A percentile compares a stretch with the other conserved stretches of the same genome.
Evolutionary conservation across 305 asterid genomes (phyloP).

Genomic region (Fraxinus dipetala): DNA sequence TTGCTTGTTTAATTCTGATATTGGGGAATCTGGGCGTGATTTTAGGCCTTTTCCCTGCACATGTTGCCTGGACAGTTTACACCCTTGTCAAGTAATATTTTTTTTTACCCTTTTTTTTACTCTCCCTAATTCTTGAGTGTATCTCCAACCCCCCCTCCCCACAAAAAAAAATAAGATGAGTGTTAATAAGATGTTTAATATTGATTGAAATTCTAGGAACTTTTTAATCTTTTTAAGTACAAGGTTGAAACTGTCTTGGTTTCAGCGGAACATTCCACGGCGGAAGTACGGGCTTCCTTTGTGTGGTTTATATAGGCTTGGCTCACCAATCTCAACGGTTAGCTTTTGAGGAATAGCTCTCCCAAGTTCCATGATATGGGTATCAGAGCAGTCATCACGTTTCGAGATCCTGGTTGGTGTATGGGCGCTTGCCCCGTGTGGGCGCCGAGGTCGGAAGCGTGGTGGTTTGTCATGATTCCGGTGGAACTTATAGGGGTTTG

Average conservation of each 20-base stretch:
- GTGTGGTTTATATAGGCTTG: neutral
- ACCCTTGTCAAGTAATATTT: constrained; percentile 75
- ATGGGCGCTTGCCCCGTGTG: neutral
- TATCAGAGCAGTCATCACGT: neutral
- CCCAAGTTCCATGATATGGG: neutral
- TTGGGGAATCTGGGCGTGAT: constrained; percentile 76
- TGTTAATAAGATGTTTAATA: neutral
- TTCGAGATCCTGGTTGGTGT: neutral
- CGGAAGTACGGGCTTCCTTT: neutral
- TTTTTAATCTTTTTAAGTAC: neutral
- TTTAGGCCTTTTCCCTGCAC: constrained; percentile 84
- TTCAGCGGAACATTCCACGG: neutral
- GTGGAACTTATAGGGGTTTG: neutral
- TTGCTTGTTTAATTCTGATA: constrained; percentile 66
- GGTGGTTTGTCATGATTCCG: neutral
- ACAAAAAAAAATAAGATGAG: too few species aligned
- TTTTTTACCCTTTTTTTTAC: neutral
- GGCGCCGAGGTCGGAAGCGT: neutral
- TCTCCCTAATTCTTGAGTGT: neutral
- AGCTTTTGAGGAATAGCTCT: neutral
- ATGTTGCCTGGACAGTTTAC: constrained; percentile 79
- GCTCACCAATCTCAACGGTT: neutral
- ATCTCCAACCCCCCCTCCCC: too few species aligned
- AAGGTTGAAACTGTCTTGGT: neutral
- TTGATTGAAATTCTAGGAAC: neutral